Percentiles rank a stretch among this genome's conserved stretches.
Evolutionary conservation across 805 yeast genomes (phyloP).

Genomic region (Blastobotrys mokoenaii): DNA sequence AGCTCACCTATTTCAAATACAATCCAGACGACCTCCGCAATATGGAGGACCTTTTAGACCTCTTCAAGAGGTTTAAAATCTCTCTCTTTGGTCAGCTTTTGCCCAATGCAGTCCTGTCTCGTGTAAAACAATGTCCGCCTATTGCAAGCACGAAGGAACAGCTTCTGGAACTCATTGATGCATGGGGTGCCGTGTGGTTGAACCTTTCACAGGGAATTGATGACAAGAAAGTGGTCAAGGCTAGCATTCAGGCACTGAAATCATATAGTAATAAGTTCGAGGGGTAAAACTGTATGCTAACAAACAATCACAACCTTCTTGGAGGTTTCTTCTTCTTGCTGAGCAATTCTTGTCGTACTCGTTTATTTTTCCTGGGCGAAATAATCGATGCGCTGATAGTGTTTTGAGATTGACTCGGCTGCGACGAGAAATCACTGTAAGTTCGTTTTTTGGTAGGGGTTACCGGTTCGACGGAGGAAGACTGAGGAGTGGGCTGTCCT

Average conservation of each 20-base stretch:
- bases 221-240: neutral
- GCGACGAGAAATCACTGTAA: too few relatives aligned
- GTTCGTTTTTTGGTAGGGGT: too few relatives aligned
- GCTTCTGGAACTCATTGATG: constrained; percentile 35
- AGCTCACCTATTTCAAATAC: constrained; percentile 45
- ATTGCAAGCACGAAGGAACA: constrained; percentile 27
- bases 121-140: neutral
- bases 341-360: neutral
- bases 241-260: neutral
- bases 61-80: constrained; percentile 41
- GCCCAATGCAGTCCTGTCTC: constrained; percentile 13
- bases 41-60: constrained; percentile 36
- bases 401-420: too few relatives aligned
- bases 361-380: neutral
- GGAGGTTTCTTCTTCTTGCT: neutral
- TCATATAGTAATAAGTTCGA: neutral
- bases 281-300: neutral
- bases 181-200: constrained; percentile 44
- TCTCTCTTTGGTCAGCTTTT: constrained; percentile 45
- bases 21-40: constrained; percentile 28
- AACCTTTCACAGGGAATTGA: neutral
- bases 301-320: constrained; percentile 2
- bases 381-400: neutral
- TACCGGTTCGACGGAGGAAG: too few relatives aligned
- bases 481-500: too few relatives aligned